These are phyloP conservation scores for Galerina sulciceps DNA, from an alignment of 768 basidiomycete species.

Conservation along the genomic window DNA sequence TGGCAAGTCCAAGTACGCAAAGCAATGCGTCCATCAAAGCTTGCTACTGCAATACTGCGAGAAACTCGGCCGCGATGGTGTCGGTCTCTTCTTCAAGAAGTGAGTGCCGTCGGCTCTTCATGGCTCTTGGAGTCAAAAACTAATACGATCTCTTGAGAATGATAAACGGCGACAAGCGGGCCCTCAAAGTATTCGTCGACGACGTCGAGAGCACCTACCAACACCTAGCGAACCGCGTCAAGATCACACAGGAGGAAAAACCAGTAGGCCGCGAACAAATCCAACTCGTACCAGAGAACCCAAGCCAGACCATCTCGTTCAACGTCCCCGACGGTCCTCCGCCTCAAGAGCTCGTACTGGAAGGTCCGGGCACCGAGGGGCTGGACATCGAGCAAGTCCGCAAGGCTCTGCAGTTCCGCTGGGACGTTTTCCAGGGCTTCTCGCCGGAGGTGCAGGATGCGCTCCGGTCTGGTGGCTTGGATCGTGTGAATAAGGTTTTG, in stretches of 20 bases:
- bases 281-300: conserved; percentile 92
- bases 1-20: conserved; percentile 70
- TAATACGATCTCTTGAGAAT: conserved; percentile 65
- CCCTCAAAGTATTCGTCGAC: conserved; percentile 79
- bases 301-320: conserved; percentile 76
- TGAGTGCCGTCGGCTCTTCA: conserved; percentile 33
- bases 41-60: conserved; percentile 92
- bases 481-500: conserved; percentile 87
- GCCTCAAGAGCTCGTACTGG: conserved; percentile 81
- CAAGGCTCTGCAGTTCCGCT: conserved; percentile 83
- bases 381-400: conserved; percentile 87
- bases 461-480: conserved; percentile 73
- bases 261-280: conserved; percentile 77
- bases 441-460: conserved; percentile 72
- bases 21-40: conserved; percentile 92
- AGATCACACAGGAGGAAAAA: conserved; percentile 67
- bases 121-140: neutral
- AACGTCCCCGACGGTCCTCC: conserved; percentile 96
- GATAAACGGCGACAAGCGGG: conserved; percentile 77
- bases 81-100: conserved; percentile 93
- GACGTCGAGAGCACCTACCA: conserved; percentile 89
- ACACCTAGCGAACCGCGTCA: conserved; percentile 80
- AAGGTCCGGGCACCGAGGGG: conserved; percentile 85
- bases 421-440: conserved; percentile 89
- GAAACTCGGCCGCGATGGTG: conserved; percentile 90